Percentiles rank a stretch among this genome's conserved stretches.
Evolutionary conservation across 2,329 filamentous ascomycete species (phyloP).

Genomic region (Aspergillus fructus): DNA sequence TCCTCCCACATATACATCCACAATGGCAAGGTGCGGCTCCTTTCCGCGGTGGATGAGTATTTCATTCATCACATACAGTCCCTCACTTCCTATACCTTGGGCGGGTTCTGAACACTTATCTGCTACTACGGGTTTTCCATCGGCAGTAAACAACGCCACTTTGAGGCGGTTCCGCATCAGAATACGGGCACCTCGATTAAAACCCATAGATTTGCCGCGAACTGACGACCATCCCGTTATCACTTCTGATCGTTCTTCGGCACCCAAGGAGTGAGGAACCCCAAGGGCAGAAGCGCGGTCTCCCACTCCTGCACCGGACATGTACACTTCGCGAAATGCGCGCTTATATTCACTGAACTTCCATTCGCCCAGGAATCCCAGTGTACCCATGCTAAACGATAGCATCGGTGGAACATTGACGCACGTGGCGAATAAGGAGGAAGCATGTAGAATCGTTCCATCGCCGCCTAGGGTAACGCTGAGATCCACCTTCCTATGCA

Average conservation of each 20-base stretch:
- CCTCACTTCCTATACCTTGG: constrained; percentile 37
- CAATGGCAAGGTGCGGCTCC: constrained; percentile 84
- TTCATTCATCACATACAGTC: constrained; percentile 83
- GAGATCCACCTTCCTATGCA: constrained; percentile 81
- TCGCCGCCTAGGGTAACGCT: constrained; percentile 91
- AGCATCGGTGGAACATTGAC: constrained; percentile 83
- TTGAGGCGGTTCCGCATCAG: constrained; percentile 83
- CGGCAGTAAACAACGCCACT: constrained; percentile 75
- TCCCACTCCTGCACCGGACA: constrained; percentile 64
- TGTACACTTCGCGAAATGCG: constrained; percentile 89
- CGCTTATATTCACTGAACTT: constrained; percentile 90
- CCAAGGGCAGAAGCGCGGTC: constrained; percentile 46
- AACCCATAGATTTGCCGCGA: constrained; percentile 78
- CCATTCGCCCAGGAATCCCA: constrained; percentile 96
- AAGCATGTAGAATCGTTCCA: constrained; percentile 82
- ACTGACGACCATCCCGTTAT: constrained; percentile 68
- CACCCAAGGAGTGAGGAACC: constrained; percentile 40
- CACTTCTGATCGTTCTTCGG: constrained; percentile 26
- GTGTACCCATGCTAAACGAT: constrained; percentile 93
- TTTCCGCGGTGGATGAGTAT: constrained; percentile 89
- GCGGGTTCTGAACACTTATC: constrained; percentile 45
- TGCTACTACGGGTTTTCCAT: constrained; percentile 53
- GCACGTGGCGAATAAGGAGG: constrained; percentile 80
- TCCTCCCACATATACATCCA: constrained; percentile 86
- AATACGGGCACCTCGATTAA: constrained; percentile 71